phyloP scores from a whole-genome alignment of 2,329 filamentous ascomycete genomes.

The Cladobotryum protrusum region DNA sequence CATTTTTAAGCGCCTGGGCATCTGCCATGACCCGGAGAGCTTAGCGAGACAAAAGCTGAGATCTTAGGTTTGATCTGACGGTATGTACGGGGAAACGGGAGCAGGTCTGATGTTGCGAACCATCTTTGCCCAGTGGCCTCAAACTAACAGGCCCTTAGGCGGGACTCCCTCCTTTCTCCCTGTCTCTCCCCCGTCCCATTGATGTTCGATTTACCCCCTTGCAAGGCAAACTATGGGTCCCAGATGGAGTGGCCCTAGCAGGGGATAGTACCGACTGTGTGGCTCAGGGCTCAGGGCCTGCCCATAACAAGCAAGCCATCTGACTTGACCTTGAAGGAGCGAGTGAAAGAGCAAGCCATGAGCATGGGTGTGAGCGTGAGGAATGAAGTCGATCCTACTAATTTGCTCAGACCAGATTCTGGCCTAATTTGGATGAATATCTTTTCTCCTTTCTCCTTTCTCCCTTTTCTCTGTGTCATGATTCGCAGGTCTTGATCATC shows the following conservation, averaged over 20 bases:
- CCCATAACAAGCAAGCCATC: background rate
- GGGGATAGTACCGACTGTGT: background rate
- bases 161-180: background rate
- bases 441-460: no score
- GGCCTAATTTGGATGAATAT: background rate
- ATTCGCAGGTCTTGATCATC: no score
- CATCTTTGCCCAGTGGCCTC: background rate
- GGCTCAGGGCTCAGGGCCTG: background rate
- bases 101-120: background rate
- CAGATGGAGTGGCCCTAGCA: background rate
- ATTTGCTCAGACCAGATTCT: background rate
- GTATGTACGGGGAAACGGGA: background rate
- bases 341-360: background rate
- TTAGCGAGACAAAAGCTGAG: background rate
- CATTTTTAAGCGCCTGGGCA: background rate
- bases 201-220: background rate
- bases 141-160: background rate
- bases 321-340: background rate
- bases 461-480: no score
- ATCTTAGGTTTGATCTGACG: background rate
- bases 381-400: background rate
- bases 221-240: background rate
- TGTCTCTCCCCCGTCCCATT: background rate
- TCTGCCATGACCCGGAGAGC: no score
- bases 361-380: background rate